phyloP scores from a whole-genome alignment of 495 filamentous ascomycete genomes.

The Hyphodiscus hymeniophilus region DNA sequence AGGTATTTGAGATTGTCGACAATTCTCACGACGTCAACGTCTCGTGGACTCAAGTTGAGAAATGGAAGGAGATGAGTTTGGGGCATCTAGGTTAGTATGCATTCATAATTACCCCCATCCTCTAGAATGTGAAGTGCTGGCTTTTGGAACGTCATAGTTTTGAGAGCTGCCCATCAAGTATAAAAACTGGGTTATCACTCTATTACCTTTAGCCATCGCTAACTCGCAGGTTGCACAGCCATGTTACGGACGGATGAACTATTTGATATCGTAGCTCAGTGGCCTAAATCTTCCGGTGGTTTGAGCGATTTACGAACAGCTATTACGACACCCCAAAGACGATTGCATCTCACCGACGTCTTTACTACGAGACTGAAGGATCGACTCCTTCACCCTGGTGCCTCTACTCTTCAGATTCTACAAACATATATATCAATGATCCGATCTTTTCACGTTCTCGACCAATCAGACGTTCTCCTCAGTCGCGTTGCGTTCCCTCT shows the following conservation, averaged over 20 bases:
- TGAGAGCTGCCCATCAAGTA: no score
- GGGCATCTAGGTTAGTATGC: conserved; percentile 44
- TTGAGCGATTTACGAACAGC: conserved; percentile 63
- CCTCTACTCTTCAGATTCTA: conserved; percentile 82
- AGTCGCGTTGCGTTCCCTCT: conserved; percentile 78
- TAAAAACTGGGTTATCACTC: no score
- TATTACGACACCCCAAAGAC: conserved; percentile 45
- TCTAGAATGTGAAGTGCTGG: no score
- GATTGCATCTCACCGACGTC: conserved; percentile 54
- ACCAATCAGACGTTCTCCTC: conserved; percentile 84
- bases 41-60: conserved; percentile 54
- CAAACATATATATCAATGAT: conserved; percentile 90
- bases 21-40: conserved; percentile 25
- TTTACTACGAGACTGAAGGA: conserved; percentile 61
- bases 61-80: conserved; percentile 75
- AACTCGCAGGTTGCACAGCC: conserved; percentile 38
- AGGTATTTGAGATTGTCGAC: conserved; percentile 45
- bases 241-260: conserved; percentile 67
- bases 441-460: conserved; percentile 77
- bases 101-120: no score
- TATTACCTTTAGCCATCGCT: no score
- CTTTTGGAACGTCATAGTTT: no score
- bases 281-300: conserved; percentile 74
- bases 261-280: conserved; percentile 80
- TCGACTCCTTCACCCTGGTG: conserved; percentile 79